Evolutionary conservation across 768 basidiomycete species (phyloP), one percentile per base, ranked within the genome.

Genomic region (Pilatotrama ljubarskyi): DNA sequence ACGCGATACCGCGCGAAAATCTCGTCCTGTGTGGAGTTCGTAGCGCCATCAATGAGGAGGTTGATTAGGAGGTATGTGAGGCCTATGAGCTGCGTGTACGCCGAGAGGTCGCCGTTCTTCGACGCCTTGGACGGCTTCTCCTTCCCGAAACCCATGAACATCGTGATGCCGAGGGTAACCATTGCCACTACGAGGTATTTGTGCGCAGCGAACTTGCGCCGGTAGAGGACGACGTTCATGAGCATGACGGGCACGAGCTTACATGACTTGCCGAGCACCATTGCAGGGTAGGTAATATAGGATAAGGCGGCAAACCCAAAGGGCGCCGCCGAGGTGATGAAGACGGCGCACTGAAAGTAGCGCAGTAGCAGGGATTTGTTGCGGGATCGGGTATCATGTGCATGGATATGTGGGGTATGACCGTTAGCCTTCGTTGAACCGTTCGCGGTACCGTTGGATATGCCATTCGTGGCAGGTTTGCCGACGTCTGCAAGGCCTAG

Each of bases 221-320:
- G 93, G 76, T 98, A 98, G 59, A 98, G 81, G 38, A 98, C 68
- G 67, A 98, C 87, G 76, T 98, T 98, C 90, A 98, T 95, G 73
- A 98, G 83, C 85, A 96, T 93, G 61, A 95, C 97, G 0, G 97
- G 97, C 43, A 99, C 93, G 71, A 99, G 92, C 73, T 98, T 98
- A 82, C 97, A 98, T 0, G 95, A 98, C 74, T 98, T 98, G 52
- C 93, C 97, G 64, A 98, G 88, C 35, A 98, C 95, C 91, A 98
- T 96, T 43, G 96, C 94, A 50, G 97, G 97, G 79, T 98, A 98
- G 17, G 94, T 94, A 70, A 99, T 95, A 76, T 96, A 93, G 24
- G 92, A 87, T 42, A 98, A 87, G 5, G 95, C 87, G 11, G 95
- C 90, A 76, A 98, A 98, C 52, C 96, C 95, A 71, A 98, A 96